These are phyloP conservation scores for Lentinus polychrous DNA, from an alignment of 1,284 basidiomycete genomes.

Conservation along the genomic window DNA sequence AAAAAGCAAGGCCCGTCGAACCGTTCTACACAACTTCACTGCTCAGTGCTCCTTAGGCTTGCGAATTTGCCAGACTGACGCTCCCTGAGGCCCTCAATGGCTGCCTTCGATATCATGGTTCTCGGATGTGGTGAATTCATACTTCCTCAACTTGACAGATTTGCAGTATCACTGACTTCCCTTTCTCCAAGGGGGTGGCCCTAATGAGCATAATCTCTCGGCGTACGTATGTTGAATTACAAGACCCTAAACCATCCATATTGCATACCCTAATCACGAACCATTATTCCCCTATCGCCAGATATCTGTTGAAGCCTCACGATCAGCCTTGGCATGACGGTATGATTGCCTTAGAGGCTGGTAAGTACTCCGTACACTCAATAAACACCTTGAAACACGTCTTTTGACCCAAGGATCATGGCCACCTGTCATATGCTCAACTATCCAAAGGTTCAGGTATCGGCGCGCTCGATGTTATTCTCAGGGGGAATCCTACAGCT, in stretches of 20 bases:
- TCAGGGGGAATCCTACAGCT: slow-evolving; percentile 44
- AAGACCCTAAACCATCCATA: background rate
- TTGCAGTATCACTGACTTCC: background rate
- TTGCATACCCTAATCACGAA: too few species aligned
- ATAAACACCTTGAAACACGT: too few species aligned
- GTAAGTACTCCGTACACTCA: slow-evolving; percentile 28
- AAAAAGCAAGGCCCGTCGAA: too few species aligned
- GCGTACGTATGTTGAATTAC: slow-evolving; percentile 36
- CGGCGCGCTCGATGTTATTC: slow-evolving; percentile 52
- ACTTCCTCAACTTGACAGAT: background rate
- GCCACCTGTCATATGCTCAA: background rate
- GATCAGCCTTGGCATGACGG: slow-evolving; percentile 58
- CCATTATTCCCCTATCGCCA: slow-evolving; percentile 22
- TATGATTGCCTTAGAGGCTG: slow-evolving; percentile 67
- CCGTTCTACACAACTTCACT: too few species aligned
- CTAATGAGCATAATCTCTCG: slow-evolving; percentile 68
- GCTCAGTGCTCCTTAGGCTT: too few species aligned
- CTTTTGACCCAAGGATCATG: background rate
- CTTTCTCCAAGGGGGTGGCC: slow-evolving; percentile 49
- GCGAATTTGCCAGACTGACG: too few species aligned
- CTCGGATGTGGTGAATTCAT: slow-evolving; percentile 49
- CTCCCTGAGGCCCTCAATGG: too few species aligned
- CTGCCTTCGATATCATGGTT: slow-evolving; percentile 63
- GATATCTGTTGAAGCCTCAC: slow-evolving; percentile 65
- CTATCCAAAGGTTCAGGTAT: slow-evolving; percentile 68